Base-by-base conservation (phyloP, 2,329 filamentous ascomycete species). In the Lachnellula willkommii region DNA sequence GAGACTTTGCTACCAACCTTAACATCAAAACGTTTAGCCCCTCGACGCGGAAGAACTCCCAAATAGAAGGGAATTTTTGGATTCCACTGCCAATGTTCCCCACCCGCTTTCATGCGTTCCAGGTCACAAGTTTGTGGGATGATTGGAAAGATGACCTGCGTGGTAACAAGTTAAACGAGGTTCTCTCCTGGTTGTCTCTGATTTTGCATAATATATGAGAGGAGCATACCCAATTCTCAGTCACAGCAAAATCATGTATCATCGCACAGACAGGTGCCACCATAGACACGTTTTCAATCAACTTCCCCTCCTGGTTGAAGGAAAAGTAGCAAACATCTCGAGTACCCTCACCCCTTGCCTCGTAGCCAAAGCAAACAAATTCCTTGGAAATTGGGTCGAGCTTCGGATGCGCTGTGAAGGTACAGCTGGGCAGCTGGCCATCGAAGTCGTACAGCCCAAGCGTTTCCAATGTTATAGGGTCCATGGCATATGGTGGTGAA, bases 1-100 rank as follows among this genome's bases (percentile, higher is more conserved):
- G 9, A 15, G n/a, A 17, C 12, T 5, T 17, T 14, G 50, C n/a
- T 47, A 39, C 40, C 15, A 76, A 63, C 81, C 78, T 60, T 78
- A 75, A 0, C 73, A 70, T 63, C 56, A 1, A 4, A 12, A 5
- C 40, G 22, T 36, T 75, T 79, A 0, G 73, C 78, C 2, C 74
- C 74, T 1, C 74, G 66, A 5, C 79, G 70, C 4, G 79, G 79
- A 2, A 81, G 76, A 8, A 81, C 68, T 1, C 77, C 79, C 39
- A 61, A 17, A 57, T 80, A 81, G 68, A 75, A 78, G 62, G 80
- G 79, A 61, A 80, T 76, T 63, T 81, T 77, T 5, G 77, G 74
- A 52, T 79, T 74, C 76, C 76, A 78, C 0, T 75, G 75, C 68
- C 76, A 79, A 65, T 79, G 77, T 56, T 78, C 75, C 1, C 73